Conservation (phyloP, 176 grass and related monocot species). For the Lolium rigidum region DNA sequence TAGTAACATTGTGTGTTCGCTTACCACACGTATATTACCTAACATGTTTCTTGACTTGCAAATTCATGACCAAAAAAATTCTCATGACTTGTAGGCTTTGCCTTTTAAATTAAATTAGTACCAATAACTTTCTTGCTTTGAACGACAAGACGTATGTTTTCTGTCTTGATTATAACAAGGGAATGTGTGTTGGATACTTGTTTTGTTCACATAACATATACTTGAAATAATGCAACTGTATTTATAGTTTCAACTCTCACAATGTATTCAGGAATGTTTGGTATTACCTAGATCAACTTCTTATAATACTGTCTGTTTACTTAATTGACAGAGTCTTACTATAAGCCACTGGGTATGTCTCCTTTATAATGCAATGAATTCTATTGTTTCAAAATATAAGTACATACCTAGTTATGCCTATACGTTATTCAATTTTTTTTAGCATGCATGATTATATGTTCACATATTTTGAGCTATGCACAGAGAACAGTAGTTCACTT, state of each 20-base stretch:
- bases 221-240: background rate
- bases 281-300: slow-evolving; percentile 10
- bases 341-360: slow-evolving; percentile 5
- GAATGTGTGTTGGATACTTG: slow-evolving; percentile 6
- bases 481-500: background rate
- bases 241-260: background rate
- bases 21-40: background rate
- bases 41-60: slow-evolving; percentile 14
- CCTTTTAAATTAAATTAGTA: background rate
- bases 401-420: background rate
- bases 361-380: background rate
- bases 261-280: background rate
- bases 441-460: slow-evolving; percentile 5
- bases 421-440: background rate
- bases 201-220: background rate
- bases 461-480: background rate
- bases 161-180: slow-evolving; percentile 1
- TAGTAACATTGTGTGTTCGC: background rate
- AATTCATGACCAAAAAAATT: background rate
- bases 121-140: slow-evolving; percentile 14
- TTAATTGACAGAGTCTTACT: background rate
- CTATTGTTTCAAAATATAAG: background rate
- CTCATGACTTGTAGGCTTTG: background rate
- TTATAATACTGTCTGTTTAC: background rate
- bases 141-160: background rate